Percentiles rank a stretch among this genome's conserved stretches.
Evolutionary conservation across 257 asterid species (phyloP).

Genomic region (Verbena officinalis): DNA sequence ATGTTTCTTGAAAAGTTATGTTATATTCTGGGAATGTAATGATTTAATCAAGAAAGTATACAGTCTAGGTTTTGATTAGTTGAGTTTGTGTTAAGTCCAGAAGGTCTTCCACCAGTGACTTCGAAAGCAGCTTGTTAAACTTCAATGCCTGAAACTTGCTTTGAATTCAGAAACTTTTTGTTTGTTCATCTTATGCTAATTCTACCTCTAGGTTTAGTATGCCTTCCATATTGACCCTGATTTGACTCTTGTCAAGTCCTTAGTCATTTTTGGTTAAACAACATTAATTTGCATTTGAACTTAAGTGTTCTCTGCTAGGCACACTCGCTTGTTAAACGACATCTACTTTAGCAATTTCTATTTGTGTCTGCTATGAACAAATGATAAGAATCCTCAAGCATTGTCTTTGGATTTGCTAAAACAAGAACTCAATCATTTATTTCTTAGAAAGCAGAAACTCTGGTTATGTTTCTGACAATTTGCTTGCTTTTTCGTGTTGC

Average conservation of each 20-base stretch:
- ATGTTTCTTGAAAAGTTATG: not conserved
- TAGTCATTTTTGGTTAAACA: not conserved
- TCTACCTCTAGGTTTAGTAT: not conserved
- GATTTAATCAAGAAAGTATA: not conserved
- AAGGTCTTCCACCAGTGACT: not conserved
- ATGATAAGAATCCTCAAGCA: slow-evolving; percentile 7
- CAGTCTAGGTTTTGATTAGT: not conserved
- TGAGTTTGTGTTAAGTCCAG: not conserved
- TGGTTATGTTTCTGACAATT: slow-evolving; percentile 24
- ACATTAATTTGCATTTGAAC: not conserved
- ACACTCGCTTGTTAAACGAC: not conserved
- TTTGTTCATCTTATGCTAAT: slow-evolving; percentile 22
- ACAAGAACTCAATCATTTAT: not conserved
- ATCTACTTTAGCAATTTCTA: not conserved
- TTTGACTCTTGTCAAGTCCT: not conserved
- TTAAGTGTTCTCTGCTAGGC: not conserved
- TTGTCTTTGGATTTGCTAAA: slow-evolving; percentile 11
- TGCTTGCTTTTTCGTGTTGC: slow-evolving; percentile 38
- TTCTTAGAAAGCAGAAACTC: not conserved
- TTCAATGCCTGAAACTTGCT: not conserved
- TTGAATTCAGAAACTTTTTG: not conserved
- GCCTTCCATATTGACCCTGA: not conserved
- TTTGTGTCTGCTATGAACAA: not conserved
- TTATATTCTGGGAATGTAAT: not conserved
- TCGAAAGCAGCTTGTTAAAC: slow-evolving; percentile 8